phyloP scores from a whole-genome alignment of 2,329 filamentous ascomycete species.

The Ceratocystis variospora region DNA sequence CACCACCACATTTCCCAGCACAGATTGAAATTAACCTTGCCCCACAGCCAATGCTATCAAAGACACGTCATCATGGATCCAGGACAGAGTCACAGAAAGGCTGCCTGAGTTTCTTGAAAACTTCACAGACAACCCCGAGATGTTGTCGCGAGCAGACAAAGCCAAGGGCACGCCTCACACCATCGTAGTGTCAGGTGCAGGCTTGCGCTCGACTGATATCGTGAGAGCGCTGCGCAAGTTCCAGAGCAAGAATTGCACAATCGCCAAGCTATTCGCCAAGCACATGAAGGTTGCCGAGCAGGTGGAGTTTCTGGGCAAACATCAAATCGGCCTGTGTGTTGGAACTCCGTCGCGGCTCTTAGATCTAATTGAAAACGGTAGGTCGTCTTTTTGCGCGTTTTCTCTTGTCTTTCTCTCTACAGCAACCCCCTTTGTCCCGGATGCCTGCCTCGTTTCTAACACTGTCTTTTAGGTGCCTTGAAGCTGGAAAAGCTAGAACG shows the following conservation, averaged over 20 bases:
- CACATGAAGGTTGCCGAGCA: slow-evolving; percentile 93
- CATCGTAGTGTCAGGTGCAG: slow-evolving; percentile 72
- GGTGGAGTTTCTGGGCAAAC: slow-evolving; percentile 55
- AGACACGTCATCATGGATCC: slow-evolving; percentile 64
- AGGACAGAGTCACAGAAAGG: slow-evolving; percentile 40
- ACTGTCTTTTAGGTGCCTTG: slow-evolving; percentile 41
- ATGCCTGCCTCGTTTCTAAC: neutral
- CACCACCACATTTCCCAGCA: neutral
- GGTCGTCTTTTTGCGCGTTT: slow-evolving; percentile 25
- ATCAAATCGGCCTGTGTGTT: slow-evolving; percentile 70
- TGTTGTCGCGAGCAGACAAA: slow-evolving; percentile 51
- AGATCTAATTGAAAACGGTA: slow-evolving; percentile 71
- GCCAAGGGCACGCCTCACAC: slow-evolving; percentile 68
- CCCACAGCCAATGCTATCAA: slow-evolving; percentile 55
- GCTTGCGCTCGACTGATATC: slow-evolving; percentile 73
- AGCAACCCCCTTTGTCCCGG: neutral
- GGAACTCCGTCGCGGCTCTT: slow-evolving; percentile 75
- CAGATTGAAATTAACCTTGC: neutral
- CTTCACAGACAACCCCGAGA: slow-evolving; percentile 43
- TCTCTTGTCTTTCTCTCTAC: neutral
- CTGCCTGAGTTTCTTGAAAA: slow-evolving; percentile 54
- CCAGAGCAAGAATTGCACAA: slow-evolving; percentile 59
- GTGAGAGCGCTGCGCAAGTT: slow-evolving; percentile 64
- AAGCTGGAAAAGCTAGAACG: slow-evolving; percentile 58
- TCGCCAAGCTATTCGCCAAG: slow-evolving; percentile 93